A percentile compares a stretch with the other conserved stretches of the same genome.
Conservation (phyloP, 1,139 yeast genomes). For the Geotrichum bryndzae region DNA sequence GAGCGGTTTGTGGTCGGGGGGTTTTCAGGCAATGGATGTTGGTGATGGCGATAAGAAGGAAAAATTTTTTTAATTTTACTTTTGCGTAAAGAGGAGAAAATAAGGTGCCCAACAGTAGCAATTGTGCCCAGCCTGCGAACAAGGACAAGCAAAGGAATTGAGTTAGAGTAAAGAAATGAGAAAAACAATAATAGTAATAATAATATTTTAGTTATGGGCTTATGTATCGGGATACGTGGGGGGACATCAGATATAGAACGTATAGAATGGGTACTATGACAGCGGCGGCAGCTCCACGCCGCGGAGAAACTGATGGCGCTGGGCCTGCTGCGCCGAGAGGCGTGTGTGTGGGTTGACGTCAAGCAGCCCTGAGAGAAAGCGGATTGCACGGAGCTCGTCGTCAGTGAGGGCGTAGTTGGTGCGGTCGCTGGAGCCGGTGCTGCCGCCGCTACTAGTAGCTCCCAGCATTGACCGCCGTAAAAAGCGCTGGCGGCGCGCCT, state of each 20-base stretch:
- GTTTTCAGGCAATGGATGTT: neutral
- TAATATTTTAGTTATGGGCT: neutral
- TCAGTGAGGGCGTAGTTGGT: neutral
- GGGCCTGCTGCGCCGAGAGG: slow-evolving; percentile 50
- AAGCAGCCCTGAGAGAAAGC: slow-evolving; percentile 49
- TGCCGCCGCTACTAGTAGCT: slow-evolving; percentile 2
- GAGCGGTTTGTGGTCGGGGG: neutral
- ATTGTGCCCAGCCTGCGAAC: neutral
- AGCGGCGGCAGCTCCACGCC: slow-evolving; percentile 9
- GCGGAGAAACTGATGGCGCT: slow-evolving; percentile 50
- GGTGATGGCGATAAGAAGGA: neutral
- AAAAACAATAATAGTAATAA: neutral
- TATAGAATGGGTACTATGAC: neutral
- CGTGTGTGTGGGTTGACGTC: slow-evolving; percentile 54
- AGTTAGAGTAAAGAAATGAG: too few relatives aligned
- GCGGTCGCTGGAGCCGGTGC: neutral
- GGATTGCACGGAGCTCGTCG: slow-evolving; percentile 42
- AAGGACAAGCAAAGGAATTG: neutral
- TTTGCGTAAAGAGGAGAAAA: neutral
- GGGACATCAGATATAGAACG: neutral
- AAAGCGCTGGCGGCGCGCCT: slow-evolving; percentile 6
- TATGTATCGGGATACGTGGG: neutral
- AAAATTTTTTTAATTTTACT: neutral
- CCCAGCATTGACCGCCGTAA: slow-evolving; percentile 3
- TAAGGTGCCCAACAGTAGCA: neutral